Evolutionary conservation across 2,329 filamentous ascomycete species (phyloP).

Genomic region (Epichloe gansuensis): DNA sequence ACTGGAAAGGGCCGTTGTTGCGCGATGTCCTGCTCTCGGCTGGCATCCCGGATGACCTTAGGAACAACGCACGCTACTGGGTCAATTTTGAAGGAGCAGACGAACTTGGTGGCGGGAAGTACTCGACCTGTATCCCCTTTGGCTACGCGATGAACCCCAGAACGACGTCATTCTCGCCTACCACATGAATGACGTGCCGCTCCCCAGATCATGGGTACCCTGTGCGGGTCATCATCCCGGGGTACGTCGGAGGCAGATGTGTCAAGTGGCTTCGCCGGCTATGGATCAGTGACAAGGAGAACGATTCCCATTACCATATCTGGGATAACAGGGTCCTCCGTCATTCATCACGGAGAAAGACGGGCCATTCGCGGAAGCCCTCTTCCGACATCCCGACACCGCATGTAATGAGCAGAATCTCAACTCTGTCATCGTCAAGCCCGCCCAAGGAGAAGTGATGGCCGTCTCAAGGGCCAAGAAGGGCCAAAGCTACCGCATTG

Average conservation of each 20-base stretch:
- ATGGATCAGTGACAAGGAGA: conserved; percentile 29
- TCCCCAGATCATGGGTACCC: conserved; percentile 36
- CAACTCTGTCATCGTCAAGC: conserved; percentile 34
- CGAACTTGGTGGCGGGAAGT: conserved; percentile 32
- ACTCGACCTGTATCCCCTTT: conserved; percentile 34
- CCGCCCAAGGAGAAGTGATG: conserved; percentile 33
- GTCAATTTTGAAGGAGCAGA: conserved; percentile 40
- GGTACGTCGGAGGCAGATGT: conserved; percentile 30
- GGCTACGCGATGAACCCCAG: conserved; percentile 22
- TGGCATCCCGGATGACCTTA: conserved; percentile 20
- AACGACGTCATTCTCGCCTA: not conserved
- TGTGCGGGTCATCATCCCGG: conserved; percentile 27
- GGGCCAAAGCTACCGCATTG: conserved; percentile 24
- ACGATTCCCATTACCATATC: conserved; percentile 31
- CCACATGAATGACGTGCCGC: conserved; percentile 30
- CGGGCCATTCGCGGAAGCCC: conserved; percentile 31
- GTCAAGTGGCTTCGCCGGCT: conserved; percentile 36
- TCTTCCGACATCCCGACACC: conserved; percentile 37
- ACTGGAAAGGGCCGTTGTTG: conserved; percentile 36
- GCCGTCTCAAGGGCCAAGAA: conserved; percentile 23
- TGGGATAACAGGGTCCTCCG: conserved; percentile 35
- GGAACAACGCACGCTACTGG: conserved; percentile 15
- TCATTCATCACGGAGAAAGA: conserved; percentile 35
- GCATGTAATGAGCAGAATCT: conserved; percentile 36
- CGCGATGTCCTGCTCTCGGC: conserved; percentile 31